Evolutionary conservation across 2,329 filamentous ascomycete genomes (phyloP).

Genomic region (Fusarium chlamydosporum): DNA sequence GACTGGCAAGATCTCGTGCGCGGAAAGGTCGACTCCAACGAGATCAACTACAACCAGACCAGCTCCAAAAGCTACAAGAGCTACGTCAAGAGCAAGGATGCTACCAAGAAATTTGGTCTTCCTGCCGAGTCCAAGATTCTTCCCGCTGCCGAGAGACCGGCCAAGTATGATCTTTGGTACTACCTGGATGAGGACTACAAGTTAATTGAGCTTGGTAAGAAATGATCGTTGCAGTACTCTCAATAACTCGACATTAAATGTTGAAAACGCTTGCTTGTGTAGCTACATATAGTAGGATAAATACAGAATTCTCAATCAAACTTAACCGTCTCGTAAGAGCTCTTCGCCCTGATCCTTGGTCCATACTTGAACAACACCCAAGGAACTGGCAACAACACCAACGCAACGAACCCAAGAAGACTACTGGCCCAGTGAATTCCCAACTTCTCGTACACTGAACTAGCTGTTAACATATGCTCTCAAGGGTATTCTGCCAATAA

Average conservation of each 20-base stretch:
- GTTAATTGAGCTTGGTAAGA: constrained; percentile 48
- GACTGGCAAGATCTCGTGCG: constrained; percentile 59
- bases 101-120: constrained; percentile 53
- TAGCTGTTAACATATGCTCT: constrained; percentile 15
- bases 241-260: constrained; percentile 9
- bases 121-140: constrained; percentile 51
- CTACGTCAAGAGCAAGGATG: constrained; percentile 53
- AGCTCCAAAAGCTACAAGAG: constrained; percentile 51
- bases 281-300: not conserved
- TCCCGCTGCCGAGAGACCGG: constrained; percentile 52
- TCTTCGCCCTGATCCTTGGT: constrained; percentile 46
- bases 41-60: constrained; percentile 61
- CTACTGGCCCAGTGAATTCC: constrained; percentile 64
- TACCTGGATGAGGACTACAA: constrained; percentile 55
- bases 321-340: constrained; percentile 29
- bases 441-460: constrained; percentile 58
- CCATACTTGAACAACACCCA: constrained; percentile 68
- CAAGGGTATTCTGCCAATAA: rapidly evolving
- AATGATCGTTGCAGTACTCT: constrained; percentile 56
- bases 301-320: not conserved
- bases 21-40: constrained; percentile 55
- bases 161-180: constrained; percentile 57
- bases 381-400: constrained; percentile 65
- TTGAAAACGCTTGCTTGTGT: not conserved
- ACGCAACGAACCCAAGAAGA: constrained; percentile 62